Conservation (phyloP, 2,329 filamentous ascomycete genomes). For the Colletotrichum sp. region DNA sequence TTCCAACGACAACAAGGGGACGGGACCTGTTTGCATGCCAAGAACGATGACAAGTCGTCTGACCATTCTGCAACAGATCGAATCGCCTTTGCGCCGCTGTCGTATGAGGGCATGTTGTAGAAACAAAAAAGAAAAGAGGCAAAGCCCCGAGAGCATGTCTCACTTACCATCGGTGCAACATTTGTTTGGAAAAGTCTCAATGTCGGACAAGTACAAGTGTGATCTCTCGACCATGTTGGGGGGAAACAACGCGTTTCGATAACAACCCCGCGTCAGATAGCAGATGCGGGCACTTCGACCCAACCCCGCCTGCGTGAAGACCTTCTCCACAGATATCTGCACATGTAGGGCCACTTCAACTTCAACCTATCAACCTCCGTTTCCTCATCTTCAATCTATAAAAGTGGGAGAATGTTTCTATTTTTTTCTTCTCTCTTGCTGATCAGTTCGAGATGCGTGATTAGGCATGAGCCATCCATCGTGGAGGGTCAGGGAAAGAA, state of each 20-base stretch:
- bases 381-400: background rate
- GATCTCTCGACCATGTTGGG: background rate
- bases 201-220: background rate
- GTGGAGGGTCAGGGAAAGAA: background rate
- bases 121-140: background rate
- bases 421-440: background rate
- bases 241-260: background rate
- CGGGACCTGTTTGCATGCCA: background rate
- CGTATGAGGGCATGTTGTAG: background rate
- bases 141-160: background rate
- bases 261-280: background rate
- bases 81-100: background rate
- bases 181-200: background rate
- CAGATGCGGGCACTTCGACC: background rate
- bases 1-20: background rate
- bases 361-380: background rate
- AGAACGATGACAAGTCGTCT: background rate
- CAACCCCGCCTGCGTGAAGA: background rate
- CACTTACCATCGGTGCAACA: background rate
- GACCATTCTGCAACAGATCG: background rate
- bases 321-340: background rate
- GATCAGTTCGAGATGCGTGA: background rate
- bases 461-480: background rate
- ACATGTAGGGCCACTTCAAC: background rate
- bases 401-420: background rate